A percentile compares a stretch with the other conserved stretches of the same genome.
These are phyloP conservation scores for Solidago caesia DNA, from an alignment of 129 eudicot genomes.

Conservation along the genomic window DNA sequence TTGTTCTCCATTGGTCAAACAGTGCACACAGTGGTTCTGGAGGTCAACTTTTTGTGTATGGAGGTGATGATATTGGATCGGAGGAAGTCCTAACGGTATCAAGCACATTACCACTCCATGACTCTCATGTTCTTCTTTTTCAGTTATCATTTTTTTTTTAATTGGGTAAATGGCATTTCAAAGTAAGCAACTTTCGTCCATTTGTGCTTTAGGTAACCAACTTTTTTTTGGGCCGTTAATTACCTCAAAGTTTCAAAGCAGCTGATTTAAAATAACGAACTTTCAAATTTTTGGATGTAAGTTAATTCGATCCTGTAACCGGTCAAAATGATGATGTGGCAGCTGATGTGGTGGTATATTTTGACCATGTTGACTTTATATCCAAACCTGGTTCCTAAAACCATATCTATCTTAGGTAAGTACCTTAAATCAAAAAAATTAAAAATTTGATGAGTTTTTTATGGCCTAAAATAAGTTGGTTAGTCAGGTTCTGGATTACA, in stretches of 20 bases:
- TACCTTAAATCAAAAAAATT: neutral
- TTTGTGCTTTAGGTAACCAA: neutral
- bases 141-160: neutral
- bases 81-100: conserved; percentile 90
- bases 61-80: conserved; percentile 92
- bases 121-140: neutral
- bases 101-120: conserved; percentile 2
- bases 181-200: conserved; percentile 5
- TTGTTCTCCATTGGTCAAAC: conserved; percentile 80
- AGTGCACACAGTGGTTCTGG: conserved; percentile 42
- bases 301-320: conserved; percentile 1
- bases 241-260: neutral
- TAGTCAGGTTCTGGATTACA: neutral
- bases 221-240: neutral
- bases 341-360: neutral
- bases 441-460: conserved; percentile 1
- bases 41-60: conserved; percentile 88
- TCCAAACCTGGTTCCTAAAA: neutral
- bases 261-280: neutral
- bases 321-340: neutral
- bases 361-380: neutral
- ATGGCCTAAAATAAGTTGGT: neutral
- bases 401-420: neutral
- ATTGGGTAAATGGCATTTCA: neutral
- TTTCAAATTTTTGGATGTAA: neutral